Evolutionary conservation across 1,139 yeast genomes (phyloP), one percentile per base, ranked within the genome.

Genomic region (Magnusiomyces ingens): DNA sequence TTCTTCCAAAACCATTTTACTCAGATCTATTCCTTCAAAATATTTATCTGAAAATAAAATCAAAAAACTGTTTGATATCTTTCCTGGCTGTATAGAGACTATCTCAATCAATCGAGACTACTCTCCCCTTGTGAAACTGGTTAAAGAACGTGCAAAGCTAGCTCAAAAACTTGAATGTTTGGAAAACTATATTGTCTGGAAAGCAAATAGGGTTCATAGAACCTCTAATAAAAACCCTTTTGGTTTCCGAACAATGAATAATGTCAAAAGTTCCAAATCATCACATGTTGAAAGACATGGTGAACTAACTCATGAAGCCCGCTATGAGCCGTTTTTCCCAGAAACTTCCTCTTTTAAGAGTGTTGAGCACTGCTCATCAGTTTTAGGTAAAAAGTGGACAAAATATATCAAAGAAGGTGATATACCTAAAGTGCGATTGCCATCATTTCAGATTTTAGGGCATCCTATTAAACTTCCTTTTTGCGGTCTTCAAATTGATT

Each of bases 51-150:
- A 51, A 22, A 45, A 50, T n/a, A 49, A 45, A 26, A 22, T 48
- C 45, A 19, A 44, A 10, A 53, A 59, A 6, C 52, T 60, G 17
- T 64, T 63, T 45, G 50, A 53, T 1, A 52, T 57, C 5, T 56
- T 64, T n/a, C 60, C 69, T 1, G 63, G 60, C 2, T 62, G 62
- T 1, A 56, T 67, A 12, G 54, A 55, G 18, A 59, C 55, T 6
- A 55, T 68, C 0, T 68, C 71, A 71, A 57, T 66, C 46, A 67
- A 66, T 51, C 54, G 66, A 4, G 64, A 67, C 50, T 66, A 56
- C 50, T 37, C 57, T 1, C 56, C 52, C 21, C 59, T 67, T 19
- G 56, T 56, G 18, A 26, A 40, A 3, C 53, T 63, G 19, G 57
- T 63, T 2, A 42, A 53, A 6, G 48, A 55, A 21, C 63, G 66